Conservation (phyloP, 2,329 filamentous ascomycete genomes). For the Elsinoe australis region DNA sequence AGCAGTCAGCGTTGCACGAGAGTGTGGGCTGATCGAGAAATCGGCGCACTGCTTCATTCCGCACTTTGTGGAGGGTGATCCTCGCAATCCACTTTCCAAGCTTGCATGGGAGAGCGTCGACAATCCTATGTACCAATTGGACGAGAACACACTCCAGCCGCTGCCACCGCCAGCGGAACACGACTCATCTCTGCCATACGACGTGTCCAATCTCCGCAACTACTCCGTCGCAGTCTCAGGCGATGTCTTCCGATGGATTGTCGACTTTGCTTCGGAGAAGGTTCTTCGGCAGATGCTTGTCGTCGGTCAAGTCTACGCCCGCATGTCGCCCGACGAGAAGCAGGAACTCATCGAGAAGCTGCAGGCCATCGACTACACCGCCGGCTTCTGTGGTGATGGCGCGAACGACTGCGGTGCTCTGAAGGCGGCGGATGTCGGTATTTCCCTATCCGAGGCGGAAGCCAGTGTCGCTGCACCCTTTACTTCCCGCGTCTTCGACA, state of each 20-base stretch:
- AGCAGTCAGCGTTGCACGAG: slow-evolving; percentile 87
- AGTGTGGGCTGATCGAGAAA: slow-evolving; percentile 74
- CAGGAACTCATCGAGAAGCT: slow-evolving; percentile 96
- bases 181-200: slow-evolving; percentile 78
- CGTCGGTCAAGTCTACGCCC: slow-evolving; percentile 83
- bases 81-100: slow-evolving; percentile 62
- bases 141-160: slow-evolving; percentile 75
- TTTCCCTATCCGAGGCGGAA: slow-evolving; percentile 93
- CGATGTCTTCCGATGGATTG: slow-evolving; percentile 92
- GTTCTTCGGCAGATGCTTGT: slow-evolving; percentile 82
- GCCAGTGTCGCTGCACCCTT: slow-evolving; percentile 98
- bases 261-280: slow-evolving; percentile 80
- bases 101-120: slow-evolving; percentile 94
- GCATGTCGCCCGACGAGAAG: slow-evolving; percentile 98
- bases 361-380: slow-evolving; percentile 90
- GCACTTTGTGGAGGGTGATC: slow-evolving; percentile 73
- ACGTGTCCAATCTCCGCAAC: slow-evolving; percentile 70
- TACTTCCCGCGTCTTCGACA: slow-evolving; percentile 90
- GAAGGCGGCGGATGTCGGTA: slow-evolving; percentile 94
- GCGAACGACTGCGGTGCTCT: slow-evolving; percentile 96
- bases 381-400: slow-evolving; percentile 93
- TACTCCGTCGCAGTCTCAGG: slow-evolving; percentile 86
- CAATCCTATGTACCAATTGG: slow-evolving; percentile 67
- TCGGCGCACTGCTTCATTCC: slow-evolving; percentile 88
- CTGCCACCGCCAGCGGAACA: slow-evolving; percentile 59